Base-by-base conservation (phyloP, 1,284 basidiomycete genomes). In the Sutorius eximius region DNA sequence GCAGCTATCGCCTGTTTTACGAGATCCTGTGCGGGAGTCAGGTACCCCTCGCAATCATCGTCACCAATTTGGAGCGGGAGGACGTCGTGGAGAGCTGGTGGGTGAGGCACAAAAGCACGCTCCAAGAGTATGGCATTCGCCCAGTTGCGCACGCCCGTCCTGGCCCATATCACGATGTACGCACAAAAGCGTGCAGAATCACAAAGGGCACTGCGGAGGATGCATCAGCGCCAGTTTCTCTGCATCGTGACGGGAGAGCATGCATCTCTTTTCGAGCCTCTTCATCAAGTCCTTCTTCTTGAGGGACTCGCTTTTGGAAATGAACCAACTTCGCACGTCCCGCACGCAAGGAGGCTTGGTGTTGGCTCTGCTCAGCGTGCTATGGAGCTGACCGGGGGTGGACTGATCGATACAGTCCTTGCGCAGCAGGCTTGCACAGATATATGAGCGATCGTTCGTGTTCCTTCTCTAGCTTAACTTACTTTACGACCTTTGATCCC, bases 1-100 rank as follows among this genome's bases (percentile, higher is more conserved):
- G 61, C 55, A 77, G 72, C 59, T 78, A 74, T 58, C 59, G 62
- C 45, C 49, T 77, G 33, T 77, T 77, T 55, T 63, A 58, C 13
- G 64, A 69, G 18, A 63, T 69, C 5, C 66, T 76, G 12, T 75
- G 71, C 52, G 56, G 60, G 18, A 57, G 59, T 13, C 40, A 55
- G 8, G 70, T 77, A 20, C 75, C 74, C 13, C 63, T 75, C 52
- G 69, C 71, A 2, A 13, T 73, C 12, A 64, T 71, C 12, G 56
- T 77, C 27, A 77, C 75, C 1, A 64, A 74, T 5, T 63, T 76
- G 5, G 76, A 77, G 5, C 22, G 2, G 3, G 2, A 3, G 22
- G 22, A 24, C 5, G 18, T 46, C 13, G 67, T 69, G 67, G 69
- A 72, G 20, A 9, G 43, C 16, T 72, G 71, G 68, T 73, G 71